Evolutionary conservation across 352 stramenopile species (phyloP).

Genomic region (Globisporangium ultimum): DNA sequence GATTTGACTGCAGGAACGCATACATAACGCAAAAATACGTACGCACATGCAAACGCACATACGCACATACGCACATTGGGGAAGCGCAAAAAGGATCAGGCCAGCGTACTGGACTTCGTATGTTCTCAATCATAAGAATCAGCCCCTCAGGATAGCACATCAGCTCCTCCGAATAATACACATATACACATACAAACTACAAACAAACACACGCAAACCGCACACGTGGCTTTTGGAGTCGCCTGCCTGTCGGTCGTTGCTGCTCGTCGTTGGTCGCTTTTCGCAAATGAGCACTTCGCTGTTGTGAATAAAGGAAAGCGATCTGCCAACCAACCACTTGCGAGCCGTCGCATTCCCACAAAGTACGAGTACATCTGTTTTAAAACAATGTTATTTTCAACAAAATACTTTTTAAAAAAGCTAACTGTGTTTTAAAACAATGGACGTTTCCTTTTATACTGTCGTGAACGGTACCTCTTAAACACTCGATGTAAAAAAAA

Average conservation of each 20-base stretch:
- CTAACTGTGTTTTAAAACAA: slow-evolving; percentile 1
- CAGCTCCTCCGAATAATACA: slow-evolving; percentile 35
- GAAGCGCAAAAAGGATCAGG: slow-evolving; percentile 58
- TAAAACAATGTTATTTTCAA: no score
- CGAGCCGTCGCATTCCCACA: no score
- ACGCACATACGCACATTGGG: slow-evolving; percentile 5
- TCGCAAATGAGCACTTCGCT: no score
- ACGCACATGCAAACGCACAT: background rate
- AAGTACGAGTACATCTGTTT: no score
- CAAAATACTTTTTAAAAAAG: no score
- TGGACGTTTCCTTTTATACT: background rate
- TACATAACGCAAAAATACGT: background rate
- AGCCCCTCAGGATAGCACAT: slow-evolving; percentile 86
- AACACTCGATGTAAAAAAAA: background rate
- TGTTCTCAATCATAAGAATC: slow-evolving; percentile 75
- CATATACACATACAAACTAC: background rate
- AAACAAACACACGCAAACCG: slow-evolving; percentile 4
- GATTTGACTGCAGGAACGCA: slow-evolving; percentile 69
- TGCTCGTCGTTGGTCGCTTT: background rate
- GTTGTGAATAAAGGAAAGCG: no score
- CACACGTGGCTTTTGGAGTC: no score
- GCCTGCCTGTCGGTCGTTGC: background rate
- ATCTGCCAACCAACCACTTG: no score
- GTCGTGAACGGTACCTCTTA: background rate
- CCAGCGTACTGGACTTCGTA: slow-evolving; percentile 82